Percentiles rank a stretch among this genome's conserved stretches.
phyloP scores from a whole-genome alignment of 352 stramenopile species.

The Phytopythium chamaehyphon region DNA sequence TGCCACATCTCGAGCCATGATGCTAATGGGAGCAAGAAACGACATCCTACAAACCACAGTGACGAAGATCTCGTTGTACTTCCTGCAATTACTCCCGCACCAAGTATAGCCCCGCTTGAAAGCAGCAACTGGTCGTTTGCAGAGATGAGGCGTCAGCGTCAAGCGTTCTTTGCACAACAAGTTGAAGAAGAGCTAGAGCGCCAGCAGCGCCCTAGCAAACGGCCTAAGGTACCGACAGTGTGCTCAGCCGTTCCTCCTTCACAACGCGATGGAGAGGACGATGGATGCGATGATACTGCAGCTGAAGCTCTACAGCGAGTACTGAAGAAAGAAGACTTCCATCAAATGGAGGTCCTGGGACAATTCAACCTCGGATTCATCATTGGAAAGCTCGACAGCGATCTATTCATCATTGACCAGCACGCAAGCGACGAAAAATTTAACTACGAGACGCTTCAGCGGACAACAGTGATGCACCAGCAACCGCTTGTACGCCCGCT shows the following conservation, averaged over 20 bases:
- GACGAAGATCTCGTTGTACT: neutral
- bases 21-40: no score
- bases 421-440: conserved; percentile 97
- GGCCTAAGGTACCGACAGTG: conserved; percentile 27
- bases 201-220: conserved; percentile 13
- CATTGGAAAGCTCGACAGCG: conserved; percentile 82
- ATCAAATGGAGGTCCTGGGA: conserved; percentile 89
- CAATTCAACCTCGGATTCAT: conserved; percentile 99
- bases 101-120: neutral
- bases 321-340: conserved; percentile 92
- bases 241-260: conserved; percentile 26
- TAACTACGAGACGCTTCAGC: conserved; percentile 68
- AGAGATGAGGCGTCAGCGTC: conserved; percentile 32
- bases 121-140: conserved; percentile 30
- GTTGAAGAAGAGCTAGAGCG: conserved; percentile 26
- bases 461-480: conserved; percentile 91
- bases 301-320: conserved; percentile 60
- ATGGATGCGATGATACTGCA: conserved; percentile 31
- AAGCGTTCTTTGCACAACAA: conserved; percentile 41
- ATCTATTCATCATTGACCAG: conserved; percentile 99
- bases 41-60: no score
- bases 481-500: conserved; percentile 93
- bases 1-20: neutral
- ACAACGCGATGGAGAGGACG: conserved; percentile 8
- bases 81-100: neutral